Evolutionary conservation across 352 stramenopile species (phyloP).

Genomic region (Globisporangium rhizosaccharum): DNA sequence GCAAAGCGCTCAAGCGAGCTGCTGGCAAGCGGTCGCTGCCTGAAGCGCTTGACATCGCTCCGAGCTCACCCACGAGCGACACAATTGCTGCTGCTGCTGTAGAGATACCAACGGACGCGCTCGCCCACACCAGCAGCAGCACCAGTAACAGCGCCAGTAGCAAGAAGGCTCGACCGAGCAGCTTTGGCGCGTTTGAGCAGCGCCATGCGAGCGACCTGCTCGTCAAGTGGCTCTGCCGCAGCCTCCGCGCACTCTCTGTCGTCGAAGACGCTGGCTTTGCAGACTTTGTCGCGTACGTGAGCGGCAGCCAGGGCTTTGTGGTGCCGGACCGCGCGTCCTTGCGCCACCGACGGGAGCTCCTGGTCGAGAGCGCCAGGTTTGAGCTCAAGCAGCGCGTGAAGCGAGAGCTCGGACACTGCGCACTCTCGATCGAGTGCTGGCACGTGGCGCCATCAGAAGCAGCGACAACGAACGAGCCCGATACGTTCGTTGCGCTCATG

Average conservation of each 20-base stretch:
- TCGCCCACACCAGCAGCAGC: not conserved
- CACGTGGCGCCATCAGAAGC: not conserved
- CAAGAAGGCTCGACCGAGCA: conserved; percentile 13
- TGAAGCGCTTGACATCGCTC: not conserved
- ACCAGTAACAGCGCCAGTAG: not conserved
- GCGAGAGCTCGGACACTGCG: conserved; percentile 20
- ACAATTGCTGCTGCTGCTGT: not conserved
- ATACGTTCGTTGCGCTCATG: conserved; percentile 14
- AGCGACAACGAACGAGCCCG: conserved; percentile 1
- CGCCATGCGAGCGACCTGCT: conserved; percentile 30
- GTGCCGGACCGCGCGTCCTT: conserved; percentile 21
- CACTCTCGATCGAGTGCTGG: conserved; percentile 29
- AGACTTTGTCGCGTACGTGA: conserved; percentile 23
- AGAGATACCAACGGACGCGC: not conserved
- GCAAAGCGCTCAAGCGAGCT: conserved; percentile 2
- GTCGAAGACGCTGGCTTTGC: conserved; percentile 28
- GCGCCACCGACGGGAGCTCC: conserved; percentile 29
- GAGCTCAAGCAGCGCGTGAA: conserved; percentile 31
- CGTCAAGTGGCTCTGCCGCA: conserved; percentile 33
- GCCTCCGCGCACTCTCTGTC: conserved; percentile 26
- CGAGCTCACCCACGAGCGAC: not conserved
- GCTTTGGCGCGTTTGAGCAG: conserved; percentile 14
- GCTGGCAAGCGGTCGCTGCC: conserved; percentile 5
- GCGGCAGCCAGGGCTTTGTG: conserved; percentile 9
- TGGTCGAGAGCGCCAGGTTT: conserved; percentile 30